Percentiles rank a stretch among this genome's conserved stretches.
These are phyloP conservation scores for Diplodia seriata DNA, from an alignment of 2,329 filamentous ascomycete species.

Conservation along the genomic window DNA sequence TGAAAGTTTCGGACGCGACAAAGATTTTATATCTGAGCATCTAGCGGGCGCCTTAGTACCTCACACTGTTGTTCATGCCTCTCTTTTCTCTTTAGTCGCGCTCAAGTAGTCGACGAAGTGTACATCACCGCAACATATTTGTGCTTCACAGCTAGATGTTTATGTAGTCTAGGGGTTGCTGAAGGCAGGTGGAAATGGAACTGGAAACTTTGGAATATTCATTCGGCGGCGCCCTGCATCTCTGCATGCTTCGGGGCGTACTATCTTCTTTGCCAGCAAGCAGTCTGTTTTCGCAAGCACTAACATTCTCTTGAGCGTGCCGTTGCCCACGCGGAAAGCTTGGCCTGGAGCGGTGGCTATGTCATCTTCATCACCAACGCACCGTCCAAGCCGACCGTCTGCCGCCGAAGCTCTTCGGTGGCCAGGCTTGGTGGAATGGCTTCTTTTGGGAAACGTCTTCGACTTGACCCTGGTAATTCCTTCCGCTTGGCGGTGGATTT, in stretches of 20 bases:
- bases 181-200: neutral
- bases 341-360: neutral
- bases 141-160: conserved; percentile 23
- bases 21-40: conserved; percentile 28
- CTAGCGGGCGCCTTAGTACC: conserved; percentile 30
- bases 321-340: neutral
- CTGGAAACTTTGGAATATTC: neutral
- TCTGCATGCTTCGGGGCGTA: neutral
- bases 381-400: neutral
- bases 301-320: neutral
- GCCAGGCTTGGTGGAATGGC: neutral
- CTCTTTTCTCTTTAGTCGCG: conserved; percentile 28
- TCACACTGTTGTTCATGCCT: conserved; percentile 26
- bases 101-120: conserved; percentile 23
- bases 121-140: conserved; percentile 24
- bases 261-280: neutral
- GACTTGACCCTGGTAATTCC: neutral
- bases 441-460: neutral
- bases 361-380: neutral
- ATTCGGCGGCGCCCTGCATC: neutral
- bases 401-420: neutral
- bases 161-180: conserved; percentile 24
- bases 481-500: neutral
- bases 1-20: conserved; percentile 27
- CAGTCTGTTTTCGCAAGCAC: neutral